phyloP scores from a whole-genome alignment of 2,329 filamentous ascomycete species.

The Alternaria ethzedia region DNA sequence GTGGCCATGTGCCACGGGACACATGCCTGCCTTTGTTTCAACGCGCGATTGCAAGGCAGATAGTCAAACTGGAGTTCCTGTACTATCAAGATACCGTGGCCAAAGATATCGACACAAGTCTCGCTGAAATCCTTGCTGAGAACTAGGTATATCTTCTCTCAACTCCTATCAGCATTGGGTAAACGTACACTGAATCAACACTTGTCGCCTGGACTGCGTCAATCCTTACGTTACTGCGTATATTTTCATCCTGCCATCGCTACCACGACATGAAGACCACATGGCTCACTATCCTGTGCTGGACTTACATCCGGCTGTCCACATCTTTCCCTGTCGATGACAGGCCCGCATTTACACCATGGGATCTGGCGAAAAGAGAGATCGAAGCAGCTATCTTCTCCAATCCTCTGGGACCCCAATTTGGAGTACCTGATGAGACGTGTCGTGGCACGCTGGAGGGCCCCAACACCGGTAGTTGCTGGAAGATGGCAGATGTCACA shows the following conservation, averaged over 20 bases:
- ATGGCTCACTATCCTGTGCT: background rate
- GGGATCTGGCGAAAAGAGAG: slow-evolving; percentile 7
- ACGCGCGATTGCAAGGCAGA: background rate
- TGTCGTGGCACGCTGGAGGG: background rate
- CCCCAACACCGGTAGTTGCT: background rate
- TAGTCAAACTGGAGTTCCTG: background rate
- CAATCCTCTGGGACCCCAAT: slow-evolving; percentile 1
- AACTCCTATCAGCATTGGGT: background rate
- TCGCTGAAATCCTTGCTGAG: background rate
- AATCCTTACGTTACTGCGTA: background rate
- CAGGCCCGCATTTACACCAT: slow-evolving; percentile 10
- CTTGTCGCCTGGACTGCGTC: background rate
- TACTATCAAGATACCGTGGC: background rate
- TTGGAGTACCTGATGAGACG: background rate
- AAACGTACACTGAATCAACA: background rate
- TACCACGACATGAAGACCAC: slow-evolving; percentile 2
- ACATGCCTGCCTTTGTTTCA: slow-evolving; percentile 7
- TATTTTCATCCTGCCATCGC: background rate
- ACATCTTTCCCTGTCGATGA: slow-evolving; percentile 10
- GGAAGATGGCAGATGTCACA: background rate
- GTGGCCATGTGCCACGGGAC: slow-evolving; percentile 1
- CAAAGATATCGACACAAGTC: background rate
- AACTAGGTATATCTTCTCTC: background rate
- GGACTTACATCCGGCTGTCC: slow-evolving; percentile 1
- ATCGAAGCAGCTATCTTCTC: background rate